These are phyloP conservation scores for Penicillium fimorum DNA, from an alignment of 495 filamentous ascomycete species.

Conservation along the genomic window DNA sequence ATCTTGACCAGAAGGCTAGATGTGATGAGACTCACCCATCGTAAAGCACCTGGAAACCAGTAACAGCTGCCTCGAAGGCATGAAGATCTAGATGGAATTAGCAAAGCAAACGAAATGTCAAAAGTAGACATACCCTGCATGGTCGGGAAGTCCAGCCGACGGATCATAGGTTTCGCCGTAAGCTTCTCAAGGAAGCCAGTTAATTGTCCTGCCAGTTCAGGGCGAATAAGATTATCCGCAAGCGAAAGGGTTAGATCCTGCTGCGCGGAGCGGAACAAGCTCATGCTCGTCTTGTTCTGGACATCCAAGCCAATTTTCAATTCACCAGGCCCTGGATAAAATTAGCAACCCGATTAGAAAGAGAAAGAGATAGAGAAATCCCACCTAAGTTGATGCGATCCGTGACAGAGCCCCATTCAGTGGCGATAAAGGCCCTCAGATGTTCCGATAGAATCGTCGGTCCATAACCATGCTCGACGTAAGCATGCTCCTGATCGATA, in stretches of 20 bases:
- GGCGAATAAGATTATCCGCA: conserved; percentile 58
- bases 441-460: conserved; percentile 67
- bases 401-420: conserved; percentile 64
- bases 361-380: not conserved
- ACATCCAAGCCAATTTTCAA: conserved; percentile 62
- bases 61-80: conserved; percentile 70
- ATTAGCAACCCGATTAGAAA: conserved; percentile 8
- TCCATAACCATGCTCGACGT: conserved; percentile 43
- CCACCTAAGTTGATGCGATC: conserved; percentile 71
- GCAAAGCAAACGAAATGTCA: conserved; percentile 15
- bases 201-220: conserved; percentile 55
- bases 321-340: conserved; percentile 58
- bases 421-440: conserved; percentile 66
- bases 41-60: conserved; percentile 72
- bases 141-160: conserved; percentile 42
- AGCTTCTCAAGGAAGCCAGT: conserved; percentile 50
- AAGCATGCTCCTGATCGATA: conserved; percentile 52
- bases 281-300: conserved; percentile 56
- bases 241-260: conserved; percentile 67
- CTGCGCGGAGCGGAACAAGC: conserved; percentile 62
- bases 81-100: conserved; percentile 61
- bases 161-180: conserved; percentile 40
- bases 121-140: conserved; percentile 35
- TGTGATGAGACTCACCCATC: conserved; percentile 52
- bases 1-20: not conserved